Percentiles rank a stretch among this genome's conserved stretches.
Evolutionary conservation across 306 rosid species (phyloP).

Genomic region (Styphnolobium japonicum): DNA sequence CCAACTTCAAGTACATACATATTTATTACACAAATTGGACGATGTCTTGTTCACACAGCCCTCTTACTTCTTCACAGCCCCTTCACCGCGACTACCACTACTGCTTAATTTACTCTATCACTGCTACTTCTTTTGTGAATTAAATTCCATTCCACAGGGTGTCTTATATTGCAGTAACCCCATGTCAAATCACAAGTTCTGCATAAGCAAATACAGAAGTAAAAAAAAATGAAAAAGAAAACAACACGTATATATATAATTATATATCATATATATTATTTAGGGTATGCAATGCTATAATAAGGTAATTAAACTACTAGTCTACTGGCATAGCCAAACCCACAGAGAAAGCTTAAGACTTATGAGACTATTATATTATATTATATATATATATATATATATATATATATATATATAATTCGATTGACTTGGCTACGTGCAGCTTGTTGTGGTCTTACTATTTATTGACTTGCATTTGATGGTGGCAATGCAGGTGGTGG

Average conservation of each 20-base stretch:
- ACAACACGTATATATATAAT: neutral
- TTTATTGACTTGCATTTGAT: conserved; percentile 13
- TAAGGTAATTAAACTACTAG: neutral
- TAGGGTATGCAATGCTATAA: conserved; percentile 5
- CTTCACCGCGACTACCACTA: neutral
- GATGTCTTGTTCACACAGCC: conserved; percentile 17
- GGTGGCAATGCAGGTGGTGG: conserved; percentile 14
- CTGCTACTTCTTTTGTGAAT: neutral
- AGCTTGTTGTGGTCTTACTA: conserved; percentile 8
- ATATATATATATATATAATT: neutral
- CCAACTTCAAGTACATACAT: conserved; percentile 39
- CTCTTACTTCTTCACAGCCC: neutral
- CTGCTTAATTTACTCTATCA: neutral
- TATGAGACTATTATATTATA: too few species aligned
- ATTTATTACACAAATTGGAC: conserved; percentile 44
- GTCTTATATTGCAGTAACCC: neutral
- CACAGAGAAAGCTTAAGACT: neutral
- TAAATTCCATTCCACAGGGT: neutral
- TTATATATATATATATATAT: neutral
- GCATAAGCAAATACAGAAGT: neutral
- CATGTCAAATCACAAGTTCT: conserved; percentile 9
- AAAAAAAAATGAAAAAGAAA: neutral
- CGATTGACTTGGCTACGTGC: neutral
- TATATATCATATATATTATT: too few species aligned
- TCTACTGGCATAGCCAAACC: neutral